Conservation (phyloP, 2,329 filamentous ascomycete genomes). For the Penicillium expansum region DNA sequence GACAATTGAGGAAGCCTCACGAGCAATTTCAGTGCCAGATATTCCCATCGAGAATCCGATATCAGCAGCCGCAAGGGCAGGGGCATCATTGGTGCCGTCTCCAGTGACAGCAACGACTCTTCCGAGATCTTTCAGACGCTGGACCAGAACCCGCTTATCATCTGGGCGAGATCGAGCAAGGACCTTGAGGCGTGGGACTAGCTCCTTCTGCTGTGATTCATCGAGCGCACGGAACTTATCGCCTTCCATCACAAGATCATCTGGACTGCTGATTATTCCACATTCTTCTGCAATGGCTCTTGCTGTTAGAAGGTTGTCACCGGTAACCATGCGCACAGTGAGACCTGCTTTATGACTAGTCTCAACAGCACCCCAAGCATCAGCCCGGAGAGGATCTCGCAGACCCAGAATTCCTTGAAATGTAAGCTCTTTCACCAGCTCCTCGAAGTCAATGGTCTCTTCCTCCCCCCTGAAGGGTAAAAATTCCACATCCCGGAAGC, state of each 20-base stretch:
- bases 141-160: conserved; percentile 57
- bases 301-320: conserved; percentile 64
- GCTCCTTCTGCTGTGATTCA: conserved; percentile 51
- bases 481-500: conserved; percentile 66
- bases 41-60: conserved; percentile 63
- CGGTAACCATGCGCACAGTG: conserved; percentile 64
- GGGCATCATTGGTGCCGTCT: conserved; percentile 60
- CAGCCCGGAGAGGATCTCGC: conserved; percentile 61
- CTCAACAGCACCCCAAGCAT: conserved; percentile 59
- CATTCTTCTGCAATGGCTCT: conserved; percentile 66
- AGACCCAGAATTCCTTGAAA: conserved; percentile 65
- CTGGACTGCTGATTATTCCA: conserved; percentile 52
- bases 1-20: conserved; percentile 60
- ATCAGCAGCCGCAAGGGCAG: conserved; percentile 58
- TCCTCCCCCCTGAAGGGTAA: conserved; percentile 49
- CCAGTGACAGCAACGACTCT: conserved; percentile 58
- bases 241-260: conserved; percentile 60
- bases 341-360: conserved; percentile 62
- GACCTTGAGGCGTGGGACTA: conserved; percentile 55
- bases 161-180: conserved; percentile 59
- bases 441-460: conserved; percentile 43
- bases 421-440: conserved; percentile 62
- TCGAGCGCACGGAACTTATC: conserved; percentile 57
- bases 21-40: conserved; percentile 59
- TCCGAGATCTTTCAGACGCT: conserved; percentile 53